Percentiles rank a stretch among this genome's conserved stretches.
Conservation (phyloP, 768 basidiomycete species). For the Agrocybe pediades region DNA sequence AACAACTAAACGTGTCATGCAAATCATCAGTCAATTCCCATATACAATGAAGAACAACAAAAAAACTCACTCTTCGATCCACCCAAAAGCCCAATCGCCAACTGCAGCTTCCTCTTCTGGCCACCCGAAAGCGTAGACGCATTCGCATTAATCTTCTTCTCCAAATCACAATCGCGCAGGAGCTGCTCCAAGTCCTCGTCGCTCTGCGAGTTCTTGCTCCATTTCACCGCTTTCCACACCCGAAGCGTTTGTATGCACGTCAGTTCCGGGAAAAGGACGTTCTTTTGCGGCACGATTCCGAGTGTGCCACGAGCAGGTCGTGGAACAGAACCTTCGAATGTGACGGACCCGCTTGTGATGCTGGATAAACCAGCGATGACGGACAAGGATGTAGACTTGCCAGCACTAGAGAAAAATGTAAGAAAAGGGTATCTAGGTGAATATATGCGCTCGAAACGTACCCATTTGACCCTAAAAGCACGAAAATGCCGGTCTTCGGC, state of each 20-base stretch:
- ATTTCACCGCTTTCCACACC: slow-evolving; percentile 75
- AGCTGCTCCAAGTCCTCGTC: slow-evolving; percentile 67
- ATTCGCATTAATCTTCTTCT: slow-evolving; percentile 64
- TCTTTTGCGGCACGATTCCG: slow-evolving; percentile 83
- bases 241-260: slow-evolving; percentile 72
- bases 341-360: slow-evolving; percentile 58
- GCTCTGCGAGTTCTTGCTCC: slow-evolving; percentile 41
- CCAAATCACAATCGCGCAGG: slow-evolving; percentile 74
- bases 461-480: slow-evolving; percentile 76
- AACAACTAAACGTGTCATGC: slow-evolving; percentile 35
- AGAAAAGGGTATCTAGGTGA: no score
- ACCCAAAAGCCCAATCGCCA: slow-evolving; percentile 77
- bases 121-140: slow-evolving; percentile 73
- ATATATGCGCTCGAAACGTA: slow-evolving; percentile 28
- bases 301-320: slow-evolving; percentile 64
- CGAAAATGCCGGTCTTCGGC: slow-evolving; percentile 73
- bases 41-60: background rate
- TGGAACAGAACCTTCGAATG: slow-evolving; percentile 52
- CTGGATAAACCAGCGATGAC: slow-evolving; percentile 66
- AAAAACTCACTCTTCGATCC: slow-evolving; percentile 60
- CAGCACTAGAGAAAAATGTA: slow-evolving; percentile 63
- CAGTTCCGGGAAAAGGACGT: slow-evolving; percentile 78
- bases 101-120: slow-evolving; percentile 81
- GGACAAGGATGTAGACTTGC: slow-evolving; percentile 74
- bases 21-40: background rate